Evolutionary conservation across 371 early-diverging fungal genomes (phyloP), one percentile per base, ranked within the genome.

Genomic region (Syncephalastrum monosporum): DNA sequence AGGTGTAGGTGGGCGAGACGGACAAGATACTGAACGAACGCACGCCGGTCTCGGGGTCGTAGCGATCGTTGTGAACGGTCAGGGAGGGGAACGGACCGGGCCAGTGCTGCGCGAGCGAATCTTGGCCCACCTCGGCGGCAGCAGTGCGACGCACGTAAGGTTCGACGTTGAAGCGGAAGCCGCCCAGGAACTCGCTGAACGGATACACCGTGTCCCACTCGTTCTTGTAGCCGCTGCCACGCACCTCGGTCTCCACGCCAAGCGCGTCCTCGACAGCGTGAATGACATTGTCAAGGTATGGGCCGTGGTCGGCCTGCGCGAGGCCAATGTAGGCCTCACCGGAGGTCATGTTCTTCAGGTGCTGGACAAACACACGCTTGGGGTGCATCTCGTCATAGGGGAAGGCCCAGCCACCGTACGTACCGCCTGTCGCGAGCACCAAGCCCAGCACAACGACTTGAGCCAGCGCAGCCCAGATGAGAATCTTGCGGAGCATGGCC

Each of bases 171-270:
- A 87, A 78, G 13, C 74, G 72, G 60, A 83, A 84, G 13, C 82
- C 80, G 38, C 84, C 86, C 56, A 90, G 60, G 63, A 87, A 90
- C 29, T 82, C 81, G 59, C 81, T 81, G 65, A 87, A 86, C 3
- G 91, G 91, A 63, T 82, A 87, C 15, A 90, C 70, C 0, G 83
- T 76, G 17, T 81, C 77, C 86, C 85, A 87, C 17, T 86, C 83
- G 23, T 74, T 75, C 38, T 75, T 78, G 33, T 81, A 73, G 14
- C 57, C 51, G 4, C 50, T 27, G 21, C 69, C 56, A 29, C 81
- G 73, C 42, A 53, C 52, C 55, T 73, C 73, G 2, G 77, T 71
- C 23, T 47, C 53, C 12, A 75, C 66, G 2, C 60, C 68, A 8
- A 83, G 67, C 42, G 74, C 51, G 1, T 71, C 44, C 50, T 82